phyloP scores from a whole-genome alignment of 208 protist genomes.

The Trichomonas vaginalis region DNA sequence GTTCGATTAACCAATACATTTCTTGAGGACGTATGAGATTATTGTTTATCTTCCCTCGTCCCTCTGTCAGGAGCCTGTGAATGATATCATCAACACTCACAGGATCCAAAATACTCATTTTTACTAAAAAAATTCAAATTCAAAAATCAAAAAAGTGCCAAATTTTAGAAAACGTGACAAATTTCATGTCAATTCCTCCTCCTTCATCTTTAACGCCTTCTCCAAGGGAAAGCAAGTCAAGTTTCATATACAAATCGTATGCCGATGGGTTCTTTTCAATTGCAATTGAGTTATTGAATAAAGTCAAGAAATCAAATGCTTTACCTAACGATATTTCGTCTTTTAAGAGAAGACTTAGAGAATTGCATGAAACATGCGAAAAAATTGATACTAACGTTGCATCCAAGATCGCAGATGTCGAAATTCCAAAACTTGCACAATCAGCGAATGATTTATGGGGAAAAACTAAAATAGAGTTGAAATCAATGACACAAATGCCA shows the following conservation, averaged over 20 bases:
- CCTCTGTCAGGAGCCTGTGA: background rate
- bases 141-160: no score
- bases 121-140: no score
- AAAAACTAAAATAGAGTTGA: background rate
- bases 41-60: background rate
- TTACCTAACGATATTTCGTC: background rate
- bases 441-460: background rate
- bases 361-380: background rate
- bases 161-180: no score
- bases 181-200: background rate
- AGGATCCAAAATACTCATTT: background rate
- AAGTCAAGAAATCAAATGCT: background rate
- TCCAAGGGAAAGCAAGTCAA: background rate
- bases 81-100: background rate
- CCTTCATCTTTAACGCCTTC: background rate
- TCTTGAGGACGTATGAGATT: background rate
- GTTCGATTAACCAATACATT: background rate
- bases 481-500: background rate
- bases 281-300: background rate
- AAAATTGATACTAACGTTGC: background rate
- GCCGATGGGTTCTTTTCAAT: background rate
- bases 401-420: background rate
- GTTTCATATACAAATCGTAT: background rate
- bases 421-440: background rate
- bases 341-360: background rate